Evolutionary conservation across 768 basidiomycete species (phyloP).

Genomic region (Inosperma sp.): DNA sequence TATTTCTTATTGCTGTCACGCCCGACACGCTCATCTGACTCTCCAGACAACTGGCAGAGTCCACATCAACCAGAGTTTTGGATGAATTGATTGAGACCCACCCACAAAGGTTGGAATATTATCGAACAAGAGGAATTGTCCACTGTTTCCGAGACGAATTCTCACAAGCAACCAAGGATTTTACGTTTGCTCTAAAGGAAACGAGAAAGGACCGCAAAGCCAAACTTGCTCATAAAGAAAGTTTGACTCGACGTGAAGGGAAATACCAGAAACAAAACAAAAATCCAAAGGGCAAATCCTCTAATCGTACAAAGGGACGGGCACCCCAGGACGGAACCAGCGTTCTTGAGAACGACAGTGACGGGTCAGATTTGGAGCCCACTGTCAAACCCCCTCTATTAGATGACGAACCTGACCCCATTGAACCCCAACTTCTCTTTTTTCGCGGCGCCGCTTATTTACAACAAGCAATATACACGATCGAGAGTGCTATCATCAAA

Average conservation of each 20-base stretch:
- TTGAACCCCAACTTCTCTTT: constrained; percentile 82
- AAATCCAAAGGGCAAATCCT: constrained; percentile 49
- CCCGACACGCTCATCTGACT: constrained; percentile 11
- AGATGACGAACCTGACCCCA: constrained; percentile 78
- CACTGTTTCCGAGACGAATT: constrained; percentile 88
- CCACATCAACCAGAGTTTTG: constrained; percentile 70
- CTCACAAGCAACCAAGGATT: constrained; percentile 66
- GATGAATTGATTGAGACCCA: constrained; percentile 71
- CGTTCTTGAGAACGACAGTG: constrained; percentile 40
- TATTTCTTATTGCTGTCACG: background rate
- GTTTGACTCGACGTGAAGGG: constrained; percentile 31
- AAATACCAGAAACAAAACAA: constrained; percentile 38
- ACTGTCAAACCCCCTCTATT: constrained; percentile 60
- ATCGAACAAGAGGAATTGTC: constrained; percentile 85
- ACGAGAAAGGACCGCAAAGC: constrained; percentile 67
- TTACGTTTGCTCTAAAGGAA: constrained; percentile 76
- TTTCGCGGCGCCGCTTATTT: constrained; percentile 79
- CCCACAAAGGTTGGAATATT: constrained; percentile 80
- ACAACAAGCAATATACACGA: constrained; percentile 69
- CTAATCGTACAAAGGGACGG: constrained; percentile 52
- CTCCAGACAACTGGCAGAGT: constrained; percentile 77
- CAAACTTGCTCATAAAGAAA: constrained; percentile 48
- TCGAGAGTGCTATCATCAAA: constrained; percentile 66
- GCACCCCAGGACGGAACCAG: constrained; percentile 67
- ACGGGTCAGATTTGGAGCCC: constrained; percentile 50